Evolutionary conservation across 2,329 filamentous ascomycete genomes (phyloP).

Genomic region (Aspergillus felis): DNA sequence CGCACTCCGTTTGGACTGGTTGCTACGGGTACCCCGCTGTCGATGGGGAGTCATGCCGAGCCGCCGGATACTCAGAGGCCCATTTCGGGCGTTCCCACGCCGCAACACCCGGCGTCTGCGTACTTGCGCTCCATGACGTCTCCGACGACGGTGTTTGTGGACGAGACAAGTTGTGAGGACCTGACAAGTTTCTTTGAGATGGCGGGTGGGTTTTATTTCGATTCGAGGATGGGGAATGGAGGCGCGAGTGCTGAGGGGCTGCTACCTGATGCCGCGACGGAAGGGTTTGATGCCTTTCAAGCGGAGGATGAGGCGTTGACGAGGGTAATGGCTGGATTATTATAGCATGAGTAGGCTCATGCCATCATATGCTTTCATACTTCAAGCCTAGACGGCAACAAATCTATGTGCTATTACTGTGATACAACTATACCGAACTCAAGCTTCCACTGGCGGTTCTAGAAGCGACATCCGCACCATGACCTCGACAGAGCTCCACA

Average conservation of each 20-base stretch:
- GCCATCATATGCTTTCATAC: neutral
- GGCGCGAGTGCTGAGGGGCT: constrained; percentile 7
- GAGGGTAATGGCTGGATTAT: constrained; percentile 30
- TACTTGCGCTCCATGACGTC: constrained; percentile 3
- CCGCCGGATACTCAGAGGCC: constrained; percentile 3
- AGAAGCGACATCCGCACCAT: neutral
- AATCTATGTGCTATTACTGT: neutral
- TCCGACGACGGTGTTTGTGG: constrained; percentile 1
- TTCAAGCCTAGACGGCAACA: neutral
- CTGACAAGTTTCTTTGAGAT: constrained; percentile 59
- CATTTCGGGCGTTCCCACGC: constrained; percentile 7
- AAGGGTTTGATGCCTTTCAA: constrained; percentile 27
- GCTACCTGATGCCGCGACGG: constrained; percentile 6
- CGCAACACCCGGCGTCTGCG: constrained; percentile 13
- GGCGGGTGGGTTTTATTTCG: constrained; percentile 46
- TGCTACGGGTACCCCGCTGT: neutral
- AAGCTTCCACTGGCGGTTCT: neutral
- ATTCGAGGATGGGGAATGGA: constrained; percentile 11
- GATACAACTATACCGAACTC: neutral
- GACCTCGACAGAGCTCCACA: neutral
- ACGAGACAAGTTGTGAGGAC: constrained; percentile 42
- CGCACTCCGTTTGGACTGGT: neutral
- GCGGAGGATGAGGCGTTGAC: constrained; percentile 34
- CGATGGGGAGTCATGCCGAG: neutral
- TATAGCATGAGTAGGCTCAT: constrained; percentile 12